These are phyloP conservation scores for Teratosphaeria destructans DNA, from an alignment of 2,329 filamentous ascomycete genomes.

Conservation along the genomic window DNA sequence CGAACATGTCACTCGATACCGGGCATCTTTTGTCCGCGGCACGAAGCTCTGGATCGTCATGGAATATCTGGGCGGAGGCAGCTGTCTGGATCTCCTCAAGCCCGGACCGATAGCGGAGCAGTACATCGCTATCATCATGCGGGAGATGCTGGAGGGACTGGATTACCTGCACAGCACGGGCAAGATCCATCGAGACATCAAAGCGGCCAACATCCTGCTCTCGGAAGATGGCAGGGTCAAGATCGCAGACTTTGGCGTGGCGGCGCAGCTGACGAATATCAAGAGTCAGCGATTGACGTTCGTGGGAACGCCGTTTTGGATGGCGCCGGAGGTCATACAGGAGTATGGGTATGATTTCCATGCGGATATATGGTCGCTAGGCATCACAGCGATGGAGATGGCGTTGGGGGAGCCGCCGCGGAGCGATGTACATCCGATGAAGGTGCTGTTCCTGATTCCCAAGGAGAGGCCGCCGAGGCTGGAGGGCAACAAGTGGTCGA, in stretches of 20 bases:
- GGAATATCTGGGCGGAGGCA: constrained; percentile 93
- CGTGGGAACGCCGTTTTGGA: constrained; percentile 94
- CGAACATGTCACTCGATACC: constrained; percentile 90
- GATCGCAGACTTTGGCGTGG: constrained; percentile 92
- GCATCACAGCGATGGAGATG: constrained; percentile 85
- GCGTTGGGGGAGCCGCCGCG: constrained; percentile 82
- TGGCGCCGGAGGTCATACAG: constrained; percentile 90
- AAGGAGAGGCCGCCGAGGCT: constrained; percentile 77
- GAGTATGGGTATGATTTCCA: constrained; percentile 78
- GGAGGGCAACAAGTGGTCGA: constrained; percentile 64
- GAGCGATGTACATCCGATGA: constrained; percentile 81
- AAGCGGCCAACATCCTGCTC: constrained; percentile 92
- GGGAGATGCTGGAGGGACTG: constrained; percentile 77
- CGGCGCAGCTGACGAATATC: constrained; percentile 91
- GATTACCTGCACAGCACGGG: constrained; percentile 90
- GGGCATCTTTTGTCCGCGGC: constrained; percentile 87
- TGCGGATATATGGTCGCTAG: constrained; percentile 86
- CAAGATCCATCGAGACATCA: constrained; percentile 95
- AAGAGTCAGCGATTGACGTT: constrained; percentile 97
- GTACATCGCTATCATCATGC: constrained; percentile 89
- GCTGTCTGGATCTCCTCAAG: constrained; percentile 88
- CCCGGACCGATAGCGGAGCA: constrained; percentile 72
- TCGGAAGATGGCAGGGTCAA: constrained; percentile 86
- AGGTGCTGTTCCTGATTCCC: constrained; percentile 82
- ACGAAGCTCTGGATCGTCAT: constrained; percentile 99